Conservation (phyloP, 2,329 filamentous ascomycete genomes). For the Colletotrichum lindemuthianum region DNA sequence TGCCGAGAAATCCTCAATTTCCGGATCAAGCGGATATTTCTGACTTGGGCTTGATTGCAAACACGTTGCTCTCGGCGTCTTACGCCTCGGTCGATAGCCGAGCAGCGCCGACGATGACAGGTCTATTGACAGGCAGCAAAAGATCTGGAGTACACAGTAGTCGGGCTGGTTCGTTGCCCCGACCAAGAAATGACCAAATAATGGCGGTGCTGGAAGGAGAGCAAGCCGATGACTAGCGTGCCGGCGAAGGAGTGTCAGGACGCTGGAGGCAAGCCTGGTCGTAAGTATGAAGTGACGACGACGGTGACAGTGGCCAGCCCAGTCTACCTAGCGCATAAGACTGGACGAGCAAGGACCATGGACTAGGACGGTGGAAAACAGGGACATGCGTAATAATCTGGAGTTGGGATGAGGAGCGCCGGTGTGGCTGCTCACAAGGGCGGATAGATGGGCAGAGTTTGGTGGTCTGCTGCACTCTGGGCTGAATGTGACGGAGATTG, state of each 20-base stretch:
- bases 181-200: constrained; percentile 5
- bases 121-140: constrained; percentile 16
- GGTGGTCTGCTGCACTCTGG: constrained; percentile 1
- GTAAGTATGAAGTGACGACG: neutral
- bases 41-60: constrained; percentile 11
- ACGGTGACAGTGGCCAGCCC: constrained; percentile 1
- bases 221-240: constrained; percentile 23
- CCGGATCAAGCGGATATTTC: constrained; percentile 15
- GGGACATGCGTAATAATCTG: neutral
- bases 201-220: constrained; percentile 34
- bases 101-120: constrained; percentile 18
- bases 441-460: constrained; percentile 32
- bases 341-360: constrained; percentile 20
- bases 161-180: neutral
- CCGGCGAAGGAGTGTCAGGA: constrained; percentile 21
- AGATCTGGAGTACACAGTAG: too few species aligned
- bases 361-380: neutral
- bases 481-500: constrained; percentile 18
- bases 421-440: constrained; percentile 28
- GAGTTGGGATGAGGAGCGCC: constrained; percentile 12
- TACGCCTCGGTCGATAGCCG: constrained; percentile 11
- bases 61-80: neutral
- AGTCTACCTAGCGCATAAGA: neutral
- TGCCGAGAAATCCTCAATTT: constrained; percentile 4
- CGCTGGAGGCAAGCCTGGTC: constrained; percentile 1